Evolutionary conservation across 768 basidiomycete genomes (phyloP).

Genomic region (Candolleomyces aberdarensis): DNA sequence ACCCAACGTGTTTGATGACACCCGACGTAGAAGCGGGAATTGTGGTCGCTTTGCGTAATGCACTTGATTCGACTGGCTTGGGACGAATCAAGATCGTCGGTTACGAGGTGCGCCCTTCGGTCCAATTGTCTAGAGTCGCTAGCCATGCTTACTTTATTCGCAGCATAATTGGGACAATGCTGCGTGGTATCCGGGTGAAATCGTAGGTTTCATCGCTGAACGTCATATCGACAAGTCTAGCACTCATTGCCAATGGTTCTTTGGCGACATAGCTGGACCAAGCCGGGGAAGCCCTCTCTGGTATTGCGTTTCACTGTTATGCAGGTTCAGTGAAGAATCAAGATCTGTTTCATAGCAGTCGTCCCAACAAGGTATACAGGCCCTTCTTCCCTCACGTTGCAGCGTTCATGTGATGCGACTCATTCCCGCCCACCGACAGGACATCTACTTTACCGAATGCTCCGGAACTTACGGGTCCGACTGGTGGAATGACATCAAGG

Average conservation of each 20-base stretch:
- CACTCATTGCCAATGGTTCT: neutral
- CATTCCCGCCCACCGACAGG: constrained; percentile 20
- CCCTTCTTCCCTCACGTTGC: no score
- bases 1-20: constrained; percentile 61
- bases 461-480: constrained; percentile 61
- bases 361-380: constrained; percentile 46
- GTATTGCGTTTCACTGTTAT: constrained; percentile 76
- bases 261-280: constrained; percentile 44
- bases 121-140: neutral
- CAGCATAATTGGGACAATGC: constrained; percentile 76
- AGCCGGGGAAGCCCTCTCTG: constrained; percentile 52
- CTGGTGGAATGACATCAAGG: constrained; percentile 83
- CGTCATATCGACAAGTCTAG: neutral
- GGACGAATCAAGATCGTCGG: constrained; percentile 60
- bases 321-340: constrained; percentile 52
- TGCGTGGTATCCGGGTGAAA: constrained; percentile 56
- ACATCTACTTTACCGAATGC: constrained; percentile 60
- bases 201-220: constrained; percentile 15
- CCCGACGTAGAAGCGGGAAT: constrained; percentile 56
- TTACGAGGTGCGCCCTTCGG: constrained; percentile 23
- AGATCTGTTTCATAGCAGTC: constrained; percentile 51
- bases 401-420: neutral
- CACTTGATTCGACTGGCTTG: constrained; percentile 64
- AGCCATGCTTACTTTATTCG: no score
- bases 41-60: constrained; percentile 48